Evolutionary conservation across 2,329 filamentous ascomycete genomes (phyloP), one percentile per base, ranked within the genome.

Genomic region (Emmonsiellopsis sp.): DNA sequence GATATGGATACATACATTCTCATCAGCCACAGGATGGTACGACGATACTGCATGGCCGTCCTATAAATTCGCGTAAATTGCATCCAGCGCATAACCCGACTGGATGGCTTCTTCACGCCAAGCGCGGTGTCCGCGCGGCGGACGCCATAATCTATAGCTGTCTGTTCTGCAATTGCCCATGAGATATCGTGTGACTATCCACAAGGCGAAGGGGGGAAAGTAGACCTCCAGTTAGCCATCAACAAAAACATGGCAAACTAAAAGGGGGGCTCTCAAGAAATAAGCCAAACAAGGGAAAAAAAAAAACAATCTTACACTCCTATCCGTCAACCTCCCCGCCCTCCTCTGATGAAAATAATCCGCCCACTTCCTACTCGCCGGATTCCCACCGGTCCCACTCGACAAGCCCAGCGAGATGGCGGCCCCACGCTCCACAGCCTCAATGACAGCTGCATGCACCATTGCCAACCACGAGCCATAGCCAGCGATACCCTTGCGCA

Each of bases 391-490:
- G 3, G 57, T 56, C 14, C 49, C 42, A 5, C 50, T 49, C 11
- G 57, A 57, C 36, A 56, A 14, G 5, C 55, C 54, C 17, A 60
- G 42, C 5, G 58, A 49, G 33, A 60, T 58, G 10, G 58, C 58
- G 9, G 54, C 57, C 8, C 58, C 58, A 2, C 56, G 50, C 37
- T 59, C 50, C 6, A 60, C 53, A 6, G 54, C 56, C 42, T 60
- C 58, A 6, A 60, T 14, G 6, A 52, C 53, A 27, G 54, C 59
- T 10, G 61, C 59, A 50, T 63, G 56, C 44, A 63, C 56, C 44
- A 57, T 51, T 10, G 59, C 61, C 42, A 63, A 53, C 58, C 57
- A 62, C 4, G 57, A 58, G 8, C 57, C 57, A 10, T 39, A 46
- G 11, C 32, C 48, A 44, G 55, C 61, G n/a, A 61, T 51, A 14